Evolutionary conservation across 345 rosid species (phyloP), one percentile per base, ranked within the genome.

Genomic region (Arabidopsis thaliana): DNA sequence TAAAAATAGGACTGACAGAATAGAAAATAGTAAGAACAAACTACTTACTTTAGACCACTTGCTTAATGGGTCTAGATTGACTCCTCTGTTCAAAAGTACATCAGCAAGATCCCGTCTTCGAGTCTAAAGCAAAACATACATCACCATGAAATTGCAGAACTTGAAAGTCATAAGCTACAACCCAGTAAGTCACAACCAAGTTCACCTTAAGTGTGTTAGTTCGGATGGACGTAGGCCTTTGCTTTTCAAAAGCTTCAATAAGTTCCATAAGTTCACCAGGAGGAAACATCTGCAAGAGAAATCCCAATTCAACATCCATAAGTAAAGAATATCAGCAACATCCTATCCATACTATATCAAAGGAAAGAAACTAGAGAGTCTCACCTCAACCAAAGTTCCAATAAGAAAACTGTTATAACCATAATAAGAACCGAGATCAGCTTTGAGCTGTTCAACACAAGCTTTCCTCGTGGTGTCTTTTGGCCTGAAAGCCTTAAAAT

Each of bases 1-100:
- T 36, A 16, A 0, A 30, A 48, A 34, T 28, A 65, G n/a, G 14
- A 52, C 40, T 32, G 5, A 8, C 33, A 49, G 23, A 32, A 59
- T 2, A 8, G 40, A 44, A 57, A 69, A 24, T 22, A 40, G 1
- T 1, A 46, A 30, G 67, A 13, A 60, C 57, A 49, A 50, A 48
- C 41, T 14, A 36, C 78, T 80, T 83, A 95, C 97, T 81, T 95
- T 95, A 7, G 99, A 95, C 97, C 99, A 95, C 79, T 92, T 95
- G 89, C 97, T 86, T 73, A 95, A 78, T 40, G 97, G 97, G 73
- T 92, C 97, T 28, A 95, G 81, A 73, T 95, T 93, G 71, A 95
- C 98, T 56, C 99, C 99, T 83, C 97, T 87, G 80, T 95, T 92
- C 51, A 89, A 84, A 65, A 95, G 93, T 32, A 90, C 96, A 87